phyloP scores from a whole-genome alignment of 176 grass and related monocot genomes.

The Ensete glaucum region DNA sequence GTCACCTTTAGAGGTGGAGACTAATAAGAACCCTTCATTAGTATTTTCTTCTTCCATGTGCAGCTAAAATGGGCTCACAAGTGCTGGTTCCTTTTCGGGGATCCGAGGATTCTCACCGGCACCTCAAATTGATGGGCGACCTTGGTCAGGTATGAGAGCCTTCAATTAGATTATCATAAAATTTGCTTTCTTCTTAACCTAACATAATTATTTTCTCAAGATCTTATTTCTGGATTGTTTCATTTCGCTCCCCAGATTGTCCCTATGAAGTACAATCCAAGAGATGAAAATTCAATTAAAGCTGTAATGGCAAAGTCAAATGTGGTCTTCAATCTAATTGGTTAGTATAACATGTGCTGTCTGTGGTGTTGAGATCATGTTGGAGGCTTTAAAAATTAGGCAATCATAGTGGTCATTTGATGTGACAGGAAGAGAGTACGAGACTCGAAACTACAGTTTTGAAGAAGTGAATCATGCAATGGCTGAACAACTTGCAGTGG shows the following conservation, averaged over 20 bases:
- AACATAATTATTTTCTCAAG: not conserved
- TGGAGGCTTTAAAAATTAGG: not conserved
- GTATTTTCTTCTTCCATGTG: conserved; percentile 16
- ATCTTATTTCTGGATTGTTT: conserved; percentile 1
- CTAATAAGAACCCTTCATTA: not conserved
- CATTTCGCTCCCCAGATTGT: conserved; percentile 63
- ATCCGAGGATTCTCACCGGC: conserved; percentile 77
- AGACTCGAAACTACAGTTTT: conserved; percentile 95
- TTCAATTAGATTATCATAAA: not conserved
- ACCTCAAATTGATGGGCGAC: conserved; percentile 96
- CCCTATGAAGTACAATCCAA: conserved; percentile 85
- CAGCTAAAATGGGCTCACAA: conserved; percentile 96
- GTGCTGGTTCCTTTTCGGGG: conserved; percentile 96
- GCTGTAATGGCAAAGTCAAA: conserved; percentile 93
- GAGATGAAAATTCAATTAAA: conserved; percentile 86
- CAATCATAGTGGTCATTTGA: not conserved
- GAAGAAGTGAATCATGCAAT: conserved; percentile 91
- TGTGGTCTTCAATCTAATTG: conserved; percentile 91
- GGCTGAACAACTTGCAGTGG: conserved; percentile 80
- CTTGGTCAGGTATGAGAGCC: conserved; percentile 60
- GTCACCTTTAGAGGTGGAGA: not conserved
- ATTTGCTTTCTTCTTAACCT: not conserved
- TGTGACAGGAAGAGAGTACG: conserved; percentile 68
- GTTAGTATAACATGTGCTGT: conserved; percentile 32
- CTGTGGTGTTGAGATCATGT: not conserved